A percentile compares a stretch with the other conserved stretches of the same genome.
These are phyloP conservation scores for Samsoniella hepiali DNA, from an alignment of 2,329 filamentous ascomycete species.

Conservation along the genomic window DNA sequence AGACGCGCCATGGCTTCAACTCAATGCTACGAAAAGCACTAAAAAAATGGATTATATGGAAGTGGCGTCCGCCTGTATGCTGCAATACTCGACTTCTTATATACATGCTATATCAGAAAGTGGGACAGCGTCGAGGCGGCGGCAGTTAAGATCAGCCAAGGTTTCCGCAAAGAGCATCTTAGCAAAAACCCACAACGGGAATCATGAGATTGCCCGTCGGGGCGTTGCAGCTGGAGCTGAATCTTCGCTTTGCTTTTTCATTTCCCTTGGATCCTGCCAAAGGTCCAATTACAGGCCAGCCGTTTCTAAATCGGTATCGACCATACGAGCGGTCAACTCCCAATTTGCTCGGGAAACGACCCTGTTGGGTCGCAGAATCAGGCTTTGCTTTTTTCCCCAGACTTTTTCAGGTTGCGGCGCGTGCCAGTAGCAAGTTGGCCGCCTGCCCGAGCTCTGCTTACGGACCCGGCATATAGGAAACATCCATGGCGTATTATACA, in stretches of 20 bases:
- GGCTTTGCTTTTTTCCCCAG: background rate
- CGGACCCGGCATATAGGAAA: too few species aligned
- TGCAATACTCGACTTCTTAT: slow-evolving; percentile 6
- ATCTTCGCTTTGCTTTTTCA: background rate
- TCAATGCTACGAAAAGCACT: background rate
- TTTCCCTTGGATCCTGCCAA: background rate
- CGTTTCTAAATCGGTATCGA: background rate
- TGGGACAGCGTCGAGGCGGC: background rate
- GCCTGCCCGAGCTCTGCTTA: too few species aligned
- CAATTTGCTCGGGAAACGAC: background rate
- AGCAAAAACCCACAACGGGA: background rate
- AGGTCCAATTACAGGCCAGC: background rate
- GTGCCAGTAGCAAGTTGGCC: background rate
- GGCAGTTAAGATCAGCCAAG: background rate
- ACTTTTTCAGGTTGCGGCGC: background rate
- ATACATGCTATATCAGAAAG: background rate
- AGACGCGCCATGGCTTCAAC: background rate
- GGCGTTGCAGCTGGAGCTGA: background rate
- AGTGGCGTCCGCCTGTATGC: background rate
- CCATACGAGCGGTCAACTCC: background rate
- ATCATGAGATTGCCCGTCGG: background rate
- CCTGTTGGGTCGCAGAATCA: background rate
- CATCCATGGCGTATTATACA: too few species aligned
- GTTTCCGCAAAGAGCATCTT: background rate
- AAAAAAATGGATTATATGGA: background rate